Evolutionary conservation across 352 stramenopile genomes (phyloP).

Genomic region (Phytophthora pistaciae): DNA sequence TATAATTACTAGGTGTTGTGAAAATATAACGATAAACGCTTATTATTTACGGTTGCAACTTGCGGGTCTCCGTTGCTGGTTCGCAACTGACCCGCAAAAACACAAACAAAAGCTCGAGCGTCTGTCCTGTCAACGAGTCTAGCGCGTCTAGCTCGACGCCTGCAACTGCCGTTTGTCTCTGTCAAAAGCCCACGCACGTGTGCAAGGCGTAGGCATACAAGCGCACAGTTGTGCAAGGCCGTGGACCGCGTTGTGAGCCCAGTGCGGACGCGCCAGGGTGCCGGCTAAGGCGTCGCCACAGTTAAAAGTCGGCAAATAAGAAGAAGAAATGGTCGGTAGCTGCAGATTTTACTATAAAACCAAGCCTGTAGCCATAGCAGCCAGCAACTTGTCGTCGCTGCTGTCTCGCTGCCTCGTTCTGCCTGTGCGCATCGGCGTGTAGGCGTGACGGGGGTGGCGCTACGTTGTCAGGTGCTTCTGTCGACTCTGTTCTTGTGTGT

Average conservation of each 20-base stretch:
- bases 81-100: not conserved
- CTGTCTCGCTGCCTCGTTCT: not conserved
- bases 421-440: not conserved
- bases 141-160: conserved; percentile 1
- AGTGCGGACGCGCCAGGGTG: conserved; percentile 1
- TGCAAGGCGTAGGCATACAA: not conserved
- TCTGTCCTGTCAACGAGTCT: not conserved
- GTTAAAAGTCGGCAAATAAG: conserved; percentile 10
- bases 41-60: not conserved
- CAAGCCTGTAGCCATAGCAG: conserved; percentile 12
- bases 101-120: not conserved
- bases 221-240: not conserved
- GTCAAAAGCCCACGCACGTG: not conserved
- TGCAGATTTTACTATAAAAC: conserved; percentile 11
- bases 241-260: not conserved
- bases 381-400: conserved; percentile 12
- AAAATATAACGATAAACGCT: too few species aligned
- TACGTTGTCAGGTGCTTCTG: not conserved
- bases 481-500: not conserved
- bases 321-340: conserved; percentile 34
- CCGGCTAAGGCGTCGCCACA: not conserved
- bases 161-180: not conserved
- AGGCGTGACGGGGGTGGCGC: conserved; percentile 8
- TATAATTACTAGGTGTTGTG: too few species aligned
- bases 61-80: not conserved